phyloP scores from a whole-genome alignment of 805 yeast genomes.

The Monosporozyma siamensis region DNA sequence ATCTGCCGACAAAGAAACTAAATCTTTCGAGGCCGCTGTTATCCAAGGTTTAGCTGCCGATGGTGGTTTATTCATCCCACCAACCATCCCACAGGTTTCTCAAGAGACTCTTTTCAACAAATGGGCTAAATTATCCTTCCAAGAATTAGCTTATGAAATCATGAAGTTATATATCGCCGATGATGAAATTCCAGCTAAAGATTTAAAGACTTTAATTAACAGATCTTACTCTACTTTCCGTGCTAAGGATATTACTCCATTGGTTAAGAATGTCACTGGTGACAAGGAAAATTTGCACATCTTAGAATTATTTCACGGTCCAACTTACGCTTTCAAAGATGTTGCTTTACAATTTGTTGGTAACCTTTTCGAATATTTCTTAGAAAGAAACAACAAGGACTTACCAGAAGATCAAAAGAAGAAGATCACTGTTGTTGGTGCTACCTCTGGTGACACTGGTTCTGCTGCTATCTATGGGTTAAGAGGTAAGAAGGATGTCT shows the following conservation, averaged over 20 bases:
- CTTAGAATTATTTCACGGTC: slow-evolving; percentile 95
- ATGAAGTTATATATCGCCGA: slow-evolving; percentile 67
- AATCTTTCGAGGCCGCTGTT: slow-evolving; percentile 72
- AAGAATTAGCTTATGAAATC: slow-evolving; percentile 79
- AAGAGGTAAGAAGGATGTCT: slow-evolving; percentile 94
- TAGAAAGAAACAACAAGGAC: slow-evolving; percentile 59
- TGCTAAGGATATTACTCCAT: slow-evolving; percentile 79
- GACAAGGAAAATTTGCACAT: slow-evolving; percentile 53
- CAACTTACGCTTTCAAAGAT: slow-evolving; percentile 97
- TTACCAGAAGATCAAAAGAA: slow-evolving; percentile 53
- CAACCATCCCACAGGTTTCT: slow-evolving; percentile 59
- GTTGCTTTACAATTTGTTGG: slow-evolving; percentile 98
- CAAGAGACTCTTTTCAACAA: slow-evolving; percentile 43
- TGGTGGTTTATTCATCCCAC: slow-evolving; percentile 92
- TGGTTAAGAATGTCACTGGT: slow-evolving; percentile 48
- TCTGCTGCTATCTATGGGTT: slow-evolving; percentile 98
- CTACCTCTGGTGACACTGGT: slow-evolving; percentile 98
- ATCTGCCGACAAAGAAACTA: slow-evolving; percentile 40
- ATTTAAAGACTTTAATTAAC: slow-evolving; percentile 50
- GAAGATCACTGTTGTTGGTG: slow-evolving; percentile 92
- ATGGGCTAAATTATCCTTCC: slow-evolving; percentile 73
- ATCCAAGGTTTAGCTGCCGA: slow-evolving; percentile 91
- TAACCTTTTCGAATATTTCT: slow-evolving; percentile 87
- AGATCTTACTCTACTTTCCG: slow-evolving; percentile 89
- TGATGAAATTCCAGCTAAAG: slow-evolving; percentile 64